Base-by-base conservation (phyloP, 176 grass and related monocot genomes). In the Poa annua region DNA sequence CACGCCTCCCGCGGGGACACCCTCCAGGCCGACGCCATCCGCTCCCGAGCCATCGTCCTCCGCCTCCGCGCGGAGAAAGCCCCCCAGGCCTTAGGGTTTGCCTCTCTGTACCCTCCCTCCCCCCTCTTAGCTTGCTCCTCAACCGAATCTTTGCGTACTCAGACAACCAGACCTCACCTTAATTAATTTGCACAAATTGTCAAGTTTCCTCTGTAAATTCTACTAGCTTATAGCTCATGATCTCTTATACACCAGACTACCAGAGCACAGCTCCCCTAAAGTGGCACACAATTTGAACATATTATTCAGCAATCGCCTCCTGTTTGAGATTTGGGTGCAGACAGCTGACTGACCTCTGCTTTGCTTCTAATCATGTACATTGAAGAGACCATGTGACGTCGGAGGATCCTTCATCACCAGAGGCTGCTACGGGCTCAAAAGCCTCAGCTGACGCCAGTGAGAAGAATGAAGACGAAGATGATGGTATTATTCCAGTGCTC, bases 21-120 rank as follows among this genome's bases (percentile, higher is more conserved):
- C 15, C 79, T 94, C 54, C 89, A 88, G 47, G 81, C 94, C 73
- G 92, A 92, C 69, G 92, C 94, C 63, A 80, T 97, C 69, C 87
- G 89, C 59, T 89, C 89, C 85, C 91, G 90, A 17, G 89, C 88
- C 61, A 51, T 97, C 80, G 79, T 83, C 73, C 51, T 90, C 54
- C 89, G 90, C 13, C 71, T 84, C 81, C 80, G 74, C 62, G 67
- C 85, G 64, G 36, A 73, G 44, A 73, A 65, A 22, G 64, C 45
- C 53, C 70, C 78, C 44, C 60, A 47, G 75, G 2, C 74, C 47
- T 56, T 73, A 90, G 85, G 90, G 92, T 92, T 78, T 59, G 89
- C 13, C 79, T 55, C 71, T 66, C 32, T 66, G 32, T 32, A 33
- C 36, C 71, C 63, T 52, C 36, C 70, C 14, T 21, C 20, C 17